Conservation (phyloP, 805 yeast species). For the Brettanomyces naardenensis region DNA sequence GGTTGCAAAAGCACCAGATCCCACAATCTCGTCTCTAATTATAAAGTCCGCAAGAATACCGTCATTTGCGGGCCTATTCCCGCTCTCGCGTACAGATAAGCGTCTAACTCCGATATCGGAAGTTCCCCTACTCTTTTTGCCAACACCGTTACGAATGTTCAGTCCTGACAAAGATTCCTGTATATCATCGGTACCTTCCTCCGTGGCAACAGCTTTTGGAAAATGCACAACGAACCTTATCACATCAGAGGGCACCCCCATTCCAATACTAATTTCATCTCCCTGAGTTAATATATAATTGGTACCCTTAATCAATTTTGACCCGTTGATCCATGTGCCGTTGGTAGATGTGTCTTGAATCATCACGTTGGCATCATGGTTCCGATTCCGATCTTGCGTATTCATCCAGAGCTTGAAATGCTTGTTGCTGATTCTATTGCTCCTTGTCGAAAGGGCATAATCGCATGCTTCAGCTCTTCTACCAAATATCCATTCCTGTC, state of each 20-base stretch:
- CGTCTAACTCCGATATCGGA: neutral
- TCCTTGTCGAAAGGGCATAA: slow-evolving; percentile 46
- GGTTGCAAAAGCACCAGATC: slow-evolving; percentile 98
- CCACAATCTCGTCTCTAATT: slow-evolving; percentile 77
- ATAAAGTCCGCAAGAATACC: slow-evolving; percentile 46
- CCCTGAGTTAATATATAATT: slow-evolving; percentile 84
- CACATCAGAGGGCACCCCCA: slow-evolving; percentile 71
- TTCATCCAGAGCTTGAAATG: slow-evolving; percentile 69
- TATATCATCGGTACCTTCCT: slow-evolving; percentile 17
- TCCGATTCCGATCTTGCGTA: slow-evolving; percentile 29
- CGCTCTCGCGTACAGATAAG: too few relatives aligned
- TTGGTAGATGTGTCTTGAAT: slow-evolving; percentile 78
- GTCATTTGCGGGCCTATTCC: neutral
- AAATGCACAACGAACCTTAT: slow-evolving; percentile 44
- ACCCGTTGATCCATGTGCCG: slow-evolving; percentile 82
- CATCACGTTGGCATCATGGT: slow-evolving; percentile 28
- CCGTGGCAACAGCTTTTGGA: slow-evolving; percentile 25
- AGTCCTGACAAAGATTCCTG: neutral
- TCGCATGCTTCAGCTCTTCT: slow-evolving; percentile 57
- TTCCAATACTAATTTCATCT: slow-evolving; percentile 86
- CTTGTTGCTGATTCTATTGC: slow-evolving; percentile 62
- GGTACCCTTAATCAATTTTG: slow-evolving; percentile 62
- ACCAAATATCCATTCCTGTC: slow-evolving; percentile 47
- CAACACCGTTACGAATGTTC: neutral
- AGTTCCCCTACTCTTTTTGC: slow-evolving; percentile 6